phyloP scores from a whole-genome alignment of 768 basidiomycete genomes.

The Auricularia sp. region DNA sequence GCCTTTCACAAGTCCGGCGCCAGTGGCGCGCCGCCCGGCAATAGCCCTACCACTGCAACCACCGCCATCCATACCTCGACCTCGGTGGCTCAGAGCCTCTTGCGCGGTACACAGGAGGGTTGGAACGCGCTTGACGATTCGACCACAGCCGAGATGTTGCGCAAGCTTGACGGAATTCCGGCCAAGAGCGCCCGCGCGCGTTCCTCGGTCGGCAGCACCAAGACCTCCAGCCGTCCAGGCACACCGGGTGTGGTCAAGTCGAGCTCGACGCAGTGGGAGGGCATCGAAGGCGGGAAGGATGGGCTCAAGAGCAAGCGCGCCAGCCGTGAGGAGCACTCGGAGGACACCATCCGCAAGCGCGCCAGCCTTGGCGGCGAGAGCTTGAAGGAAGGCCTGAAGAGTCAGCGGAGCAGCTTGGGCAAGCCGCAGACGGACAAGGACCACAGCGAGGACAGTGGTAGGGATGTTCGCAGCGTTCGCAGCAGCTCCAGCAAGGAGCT shows the following conservation, averaged over 20 bases:
- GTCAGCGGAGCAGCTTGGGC: constrained; percentile 18
- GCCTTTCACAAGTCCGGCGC: constrained; percentile 16
- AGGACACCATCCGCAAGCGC: constrained; percentile 4
- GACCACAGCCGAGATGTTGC: constrained; percentile 79
- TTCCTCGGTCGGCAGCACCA: constrained; percentile 62
- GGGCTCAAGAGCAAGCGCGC: background rate
- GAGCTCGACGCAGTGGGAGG: constrained; percentile 62
- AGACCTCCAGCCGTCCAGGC: constrained; percentile 59
- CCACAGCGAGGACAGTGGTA: constrained; percentile 36
- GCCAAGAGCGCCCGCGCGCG: constrained; percentile 68
- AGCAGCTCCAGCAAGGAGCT: constrained; percentile 18
- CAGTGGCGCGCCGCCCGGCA: constrained; percentile 9
- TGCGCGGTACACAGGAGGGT: constrained; percentile 81
- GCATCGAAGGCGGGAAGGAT: constrained; percentile 29
- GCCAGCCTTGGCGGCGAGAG: constrained; percentile 15
- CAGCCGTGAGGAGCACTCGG: background rate
- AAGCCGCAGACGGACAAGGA: constrained; percentile 22
- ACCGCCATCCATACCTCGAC: constrained; percentile 33
- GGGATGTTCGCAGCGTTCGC: constrained; percentile 23
- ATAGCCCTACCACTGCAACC: constrained; percentile 20
- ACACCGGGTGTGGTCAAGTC: constrained; percentile 56
- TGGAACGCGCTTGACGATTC: constrained; percentile 84
- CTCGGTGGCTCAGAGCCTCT: constrained; percentile 66
- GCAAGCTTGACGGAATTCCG: constrained; percentile 83
- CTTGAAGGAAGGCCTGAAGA: constrained; percentile 22